Base-by-base conservation (phyloP, 805 yeast genomes). In the Debaryomyces prosopidis region DNA sequence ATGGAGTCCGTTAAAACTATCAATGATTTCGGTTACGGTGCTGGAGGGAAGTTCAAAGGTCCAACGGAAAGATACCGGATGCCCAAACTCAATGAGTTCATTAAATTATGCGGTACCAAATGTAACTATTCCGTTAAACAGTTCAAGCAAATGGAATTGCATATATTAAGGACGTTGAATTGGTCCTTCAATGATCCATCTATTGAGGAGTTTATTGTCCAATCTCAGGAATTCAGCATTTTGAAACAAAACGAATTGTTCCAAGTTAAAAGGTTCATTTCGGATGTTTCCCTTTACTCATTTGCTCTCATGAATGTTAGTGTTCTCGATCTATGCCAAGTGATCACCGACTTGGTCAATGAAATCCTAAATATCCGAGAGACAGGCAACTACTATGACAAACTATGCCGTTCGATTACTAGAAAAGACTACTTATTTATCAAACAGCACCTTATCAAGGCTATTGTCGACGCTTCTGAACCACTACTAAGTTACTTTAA, bases 21-120 rank as follows among this genome's bases (percentile, higher is more conserved):
- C 26, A 58, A 48, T 43, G 75, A 70, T 47, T 59, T 71, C 45
- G 75, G 75, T 33, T 69, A 67, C 50, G 76, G 76, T 10, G 50
- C 60, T 36, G 87, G 87, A 34, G 87, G 86, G 8, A 71, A 85
- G 53, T 81, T 74, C 59, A 62, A 69, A 43, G 87, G 87, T 9
- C 87, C 89, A 32, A 89, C 89, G 48, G 83, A 84, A 60, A 78
- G 94, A 59, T 81, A 82, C 47, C 74, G 89, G 54, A 80, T 87
- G 40, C 96, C 96, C 37, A 78, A 88, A 52, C 74, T 87, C 42
- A 71, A 77, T 27, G 95, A 88, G 58, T 74, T 89, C 45, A 81
- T 85, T 46, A 81, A 77, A 55, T 71, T 87, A 52, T 87, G 96
- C 68, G 87, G 88, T 39, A 75, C 78, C 38, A 65, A 75, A 46